phyloP scores from a whole-genome alignment of 179 eudicot species.

The Silene noctiflora region DNA sequence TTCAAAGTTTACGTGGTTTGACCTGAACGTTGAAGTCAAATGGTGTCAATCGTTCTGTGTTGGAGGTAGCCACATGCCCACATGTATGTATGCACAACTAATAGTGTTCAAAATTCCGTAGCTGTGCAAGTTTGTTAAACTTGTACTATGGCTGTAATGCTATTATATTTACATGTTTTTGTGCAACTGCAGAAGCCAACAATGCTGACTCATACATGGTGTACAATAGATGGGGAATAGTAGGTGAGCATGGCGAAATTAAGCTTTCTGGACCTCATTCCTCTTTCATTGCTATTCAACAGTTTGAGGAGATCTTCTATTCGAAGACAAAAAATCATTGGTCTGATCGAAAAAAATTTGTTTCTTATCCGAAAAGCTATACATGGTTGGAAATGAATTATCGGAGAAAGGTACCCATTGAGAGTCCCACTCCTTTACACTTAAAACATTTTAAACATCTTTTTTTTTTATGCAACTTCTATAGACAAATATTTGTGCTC shows the following conservation, averaged over 20 bases:
- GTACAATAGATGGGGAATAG: slow-evolving; percentile 89
- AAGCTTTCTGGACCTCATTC: slow-evolving; percentile 67
- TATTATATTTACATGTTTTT: slow-evolving; percentile 11
- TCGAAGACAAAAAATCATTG: slow-evolving; percentile 78
- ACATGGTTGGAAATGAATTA: slow-evolving; percentile 95
- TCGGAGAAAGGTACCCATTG: slow-evolving; percentile 42
- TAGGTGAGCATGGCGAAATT: slow-evolving; percentile 78
- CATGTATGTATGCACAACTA: neutral
- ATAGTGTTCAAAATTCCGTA: neutral
- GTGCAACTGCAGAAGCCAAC: slow-evolving; percentile 63
- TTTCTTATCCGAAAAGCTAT: slow-evolving; percentile 56
- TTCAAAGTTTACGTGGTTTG: neutral
- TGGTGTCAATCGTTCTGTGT: neutral
- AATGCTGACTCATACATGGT: slow-evolving; percentile 59
- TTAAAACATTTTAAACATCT: too few species aligned
- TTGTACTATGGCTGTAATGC: neutral
- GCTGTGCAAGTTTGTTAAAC: neutral
- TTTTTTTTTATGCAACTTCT: neutral
- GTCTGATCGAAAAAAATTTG: slow-evolving; percentile 52
- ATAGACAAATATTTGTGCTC: neutral
- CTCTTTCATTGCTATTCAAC: slow-evolving; percentile 50
- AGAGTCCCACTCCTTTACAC: slow-evolving; percentile 16
- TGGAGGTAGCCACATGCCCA: neutral
- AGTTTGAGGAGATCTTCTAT: slow-evolving; percentile 72
- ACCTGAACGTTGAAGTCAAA: neutral